These are phyloP conservation scores for Fusarium xylarioides DNA, from an alignment of 2,329 filamentous ascomycete species.

Conservation along the genomic window DNA sequence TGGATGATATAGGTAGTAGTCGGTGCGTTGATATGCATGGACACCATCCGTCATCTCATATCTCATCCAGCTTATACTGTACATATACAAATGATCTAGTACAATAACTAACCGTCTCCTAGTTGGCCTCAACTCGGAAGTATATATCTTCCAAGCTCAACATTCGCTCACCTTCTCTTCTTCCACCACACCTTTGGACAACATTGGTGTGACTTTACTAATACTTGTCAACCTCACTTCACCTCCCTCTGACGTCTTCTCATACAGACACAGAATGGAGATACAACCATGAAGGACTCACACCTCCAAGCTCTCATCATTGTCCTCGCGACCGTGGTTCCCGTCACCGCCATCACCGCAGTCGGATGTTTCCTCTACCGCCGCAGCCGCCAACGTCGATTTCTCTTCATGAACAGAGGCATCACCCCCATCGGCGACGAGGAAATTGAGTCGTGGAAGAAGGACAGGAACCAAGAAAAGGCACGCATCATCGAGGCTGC, in stretches of 20 bases:
- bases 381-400: slow-evolving; percentile 49
- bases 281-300: slow-evolving; percentile 37
- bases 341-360: slow-evolving; percentile 50
- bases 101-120: slow-evolving; percentile 12
- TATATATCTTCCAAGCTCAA: background rate
- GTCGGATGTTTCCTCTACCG: slow-evolving; percentile 51
- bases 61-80: background rate
- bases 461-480: slow-evolving; percentile 48
- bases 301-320: slow-evolving; percentile 58
- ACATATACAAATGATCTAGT: background rate
- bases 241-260: background rate
- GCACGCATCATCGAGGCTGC: slow-evolving; percentile 36
- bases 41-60: background rate
- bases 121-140: slow-evolving; percentile 5
- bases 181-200: slow-evolving; percentile 1
- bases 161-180: slow-evolving; percentile 12
- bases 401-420: slow-evolving; percentile 61
- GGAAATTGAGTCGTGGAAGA: slow-evolving; percentile 72
- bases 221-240: background rate
- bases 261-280: slow-evolving; percentile 32
- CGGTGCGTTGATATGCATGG: background rate
- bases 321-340: slow-evolving; percentile 61
- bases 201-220: background rate
- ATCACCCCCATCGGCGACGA: slow-evolving; percentile 71
- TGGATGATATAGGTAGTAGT: slow-evolving; percentile 2